Evolutionary conservation across 306 rosid genomes (phyloP), one percentile per base, ranked within the genome.

Genomic region (Prunus armeniaca): DNA sequence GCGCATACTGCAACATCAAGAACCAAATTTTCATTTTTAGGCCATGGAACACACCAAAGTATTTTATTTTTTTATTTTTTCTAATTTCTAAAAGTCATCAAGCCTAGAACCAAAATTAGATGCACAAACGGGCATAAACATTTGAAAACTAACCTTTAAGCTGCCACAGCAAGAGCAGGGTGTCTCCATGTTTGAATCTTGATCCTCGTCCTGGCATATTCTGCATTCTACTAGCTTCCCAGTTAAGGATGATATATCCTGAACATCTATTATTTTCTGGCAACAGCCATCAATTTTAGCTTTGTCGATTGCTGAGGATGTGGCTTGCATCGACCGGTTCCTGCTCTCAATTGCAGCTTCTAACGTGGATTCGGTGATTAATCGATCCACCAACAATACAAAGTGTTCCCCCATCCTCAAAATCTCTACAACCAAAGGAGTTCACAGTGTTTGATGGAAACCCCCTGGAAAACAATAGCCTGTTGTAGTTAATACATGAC

Each of bases 161-260:
- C 96, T 96, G 72, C 99, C 99, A 80, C 97, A 86, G 70, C 98
- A 96, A 2, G 91, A 96, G 84, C 99, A 96, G n/a, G 99, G 99
- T 5, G 93, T 72, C 82, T 96, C 99, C 99, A 96, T 89, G 71
- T 89, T 96, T 14, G 86, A 84, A 87, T 89, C 93, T 57, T 86
- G 93, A 78, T 96, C 98, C 72, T 96, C 99, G 17, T 96, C 99
- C 64, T 96, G 98, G 77, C 99, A 96, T 71, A 96, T 96, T 84
- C 92, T 91, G 84, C 99, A 96, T 78, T 92, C 97, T 12, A 86
- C 98, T 67, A 87, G 0, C 71, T 91, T 88, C 75, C 88, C 74
- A 0, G 88, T 72, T 81, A 72, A 1, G 43, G 45, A 81, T 18
- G 85, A 80, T 10, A 78, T 22, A 58, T 79, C 79, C 72, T 77